These are phyloP conservation scores for Verbascum thapsus DNA, from an alignment of 257 asterid species.

Conservation along the genomic window DNA sequence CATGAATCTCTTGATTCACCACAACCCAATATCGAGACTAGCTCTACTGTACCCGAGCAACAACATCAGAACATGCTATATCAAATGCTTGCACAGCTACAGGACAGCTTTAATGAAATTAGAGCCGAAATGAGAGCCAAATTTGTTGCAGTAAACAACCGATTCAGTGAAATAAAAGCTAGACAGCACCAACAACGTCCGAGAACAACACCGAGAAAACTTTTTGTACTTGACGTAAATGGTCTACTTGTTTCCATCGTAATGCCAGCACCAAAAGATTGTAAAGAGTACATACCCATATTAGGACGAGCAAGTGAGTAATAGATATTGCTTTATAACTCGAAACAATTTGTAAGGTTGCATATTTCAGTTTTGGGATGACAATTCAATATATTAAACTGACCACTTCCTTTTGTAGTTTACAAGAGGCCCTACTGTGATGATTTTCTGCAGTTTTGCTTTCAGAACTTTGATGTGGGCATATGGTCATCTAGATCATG, in stretches of 20 bases:
- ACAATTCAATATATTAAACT: slow-evolving; percentile 14
- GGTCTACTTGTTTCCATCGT: slow-evolving; percentile 84
- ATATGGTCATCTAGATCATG: slow-evolving; percentile 90
- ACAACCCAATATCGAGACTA: no score
- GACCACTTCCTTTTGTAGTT: slow-evolving; percentile 51
- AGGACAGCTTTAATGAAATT: no score
- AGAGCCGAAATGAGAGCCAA: no score
- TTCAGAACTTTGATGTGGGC: slow-evolving; percentile 73
- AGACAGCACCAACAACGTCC: no score
- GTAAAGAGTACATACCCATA: slow-evolving; percentile 46
- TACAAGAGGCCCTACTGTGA: slow-evolving; percentile 80
- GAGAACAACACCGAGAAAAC: slow-evolving; percentile 57
- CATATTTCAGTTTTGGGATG: not conserved
- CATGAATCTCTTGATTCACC: no score
- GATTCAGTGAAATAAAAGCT: no score
- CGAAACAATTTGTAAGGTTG: no score
- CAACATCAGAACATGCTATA: no score
- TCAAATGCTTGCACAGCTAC: no score
- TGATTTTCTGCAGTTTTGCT: slow-evolving; percentile 84
- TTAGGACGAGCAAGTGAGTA: slow-evolving; percentile 76
- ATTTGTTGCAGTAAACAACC: no score
- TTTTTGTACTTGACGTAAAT: slow-evolving; percentile 87
- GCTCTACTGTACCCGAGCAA: no score
- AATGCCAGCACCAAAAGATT: slow-evolving; percentile 65
- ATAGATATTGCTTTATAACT: slow-evolving; percentile 13